These are phyloP conservation scores for Penicillium maclennaniae DNA, from an alignment of 495 filamentous ascomycete species.

Conservation along the genomic window DNA sequence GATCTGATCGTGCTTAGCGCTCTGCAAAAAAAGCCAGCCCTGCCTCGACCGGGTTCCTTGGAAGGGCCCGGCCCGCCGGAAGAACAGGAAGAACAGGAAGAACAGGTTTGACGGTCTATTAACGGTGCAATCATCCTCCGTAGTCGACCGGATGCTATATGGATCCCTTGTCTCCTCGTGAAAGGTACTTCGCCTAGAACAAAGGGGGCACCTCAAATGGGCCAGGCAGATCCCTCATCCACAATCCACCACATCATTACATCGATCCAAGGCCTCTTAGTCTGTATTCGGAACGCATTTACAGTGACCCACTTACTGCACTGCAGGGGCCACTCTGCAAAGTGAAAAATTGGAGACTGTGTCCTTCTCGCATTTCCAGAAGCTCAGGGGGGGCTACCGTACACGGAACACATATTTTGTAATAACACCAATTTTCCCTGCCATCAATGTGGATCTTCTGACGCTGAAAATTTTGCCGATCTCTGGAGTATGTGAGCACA, in stretches of 20 bases:
- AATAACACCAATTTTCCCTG: background rate
- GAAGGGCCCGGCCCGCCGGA: constrained; percentile 11
- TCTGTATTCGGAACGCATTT: constrained; percentile 20
- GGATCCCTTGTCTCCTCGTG: background rate
- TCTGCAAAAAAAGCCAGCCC: constrained; percentile 22
- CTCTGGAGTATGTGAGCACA: constrained; percentile 18
- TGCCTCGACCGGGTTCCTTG: constrained; percentile 2
- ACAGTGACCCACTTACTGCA: constrained; percentile 26
- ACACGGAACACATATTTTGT: background rate
- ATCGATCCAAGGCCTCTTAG: constrained; percentile 17
- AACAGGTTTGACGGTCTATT: constrained; percentile 12
- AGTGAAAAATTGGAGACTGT: constrained; percentile 11
- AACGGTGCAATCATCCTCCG: background rate
- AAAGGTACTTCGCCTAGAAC: background rate
- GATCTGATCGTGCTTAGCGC: constrained; percentile 34
- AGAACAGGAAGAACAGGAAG: constrained; percentile 16
- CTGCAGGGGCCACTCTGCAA: constrained; percentile 15
- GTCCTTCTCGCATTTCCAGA: constrained; percentile 20
- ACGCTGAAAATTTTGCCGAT: constrained; percentile 24
- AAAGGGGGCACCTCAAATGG: constrained; percentile 8
- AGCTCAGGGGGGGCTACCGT: constrained; percentile 13
- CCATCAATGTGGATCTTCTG: constrained; percentile 13
- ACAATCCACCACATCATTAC: constrained; percentile 14
- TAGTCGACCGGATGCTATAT: background rate
- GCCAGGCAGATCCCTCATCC: constrained; percentile 17